A percentile compares a stretch with the other conserved stretches of the same genome.
These are phyloP conservation scores for Tricholoma bakamatsutake DNA, from an alignment of 768 basidiomycete species.

Conservation along the genomic window DNA sequence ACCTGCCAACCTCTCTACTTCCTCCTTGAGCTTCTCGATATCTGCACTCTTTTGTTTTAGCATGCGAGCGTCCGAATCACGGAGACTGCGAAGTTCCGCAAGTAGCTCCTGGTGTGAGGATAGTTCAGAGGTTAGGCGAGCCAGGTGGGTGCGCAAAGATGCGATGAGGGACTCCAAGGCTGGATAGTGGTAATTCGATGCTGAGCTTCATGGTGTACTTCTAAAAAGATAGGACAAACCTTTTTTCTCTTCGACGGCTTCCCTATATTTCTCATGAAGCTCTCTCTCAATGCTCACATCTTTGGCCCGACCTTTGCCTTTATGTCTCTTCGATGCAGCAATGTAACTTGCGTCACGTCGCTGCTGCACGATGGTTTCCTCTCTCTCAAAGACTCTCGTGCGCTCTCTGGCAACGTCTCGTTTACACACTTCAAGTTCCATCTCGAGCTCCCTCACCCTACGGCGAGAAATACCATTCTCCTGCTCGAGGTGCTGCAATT, in stretches of 20 bases:
- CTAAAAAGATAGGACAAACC: conserved; percentile 38
- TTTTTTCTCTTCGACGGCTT: conserved; percentile 86
- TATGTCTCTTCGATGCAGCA: conserved; percentile 24
- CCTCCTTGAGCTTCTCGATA: conserved; percentile 58
- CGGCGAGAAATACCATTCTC: conserved; percentile 80
- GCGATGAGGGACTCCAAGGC: conserved; percentile 78
- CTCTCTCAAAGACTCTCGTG: conserved; percentile 53
- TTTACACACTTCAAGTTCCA: conserved; percentile 79
- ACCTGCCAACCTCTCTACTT: conserved; percentile 76
- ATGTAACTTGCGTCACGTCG: conserved; percentile 21
- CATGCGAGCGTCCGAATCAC: conserved; percentile 55
- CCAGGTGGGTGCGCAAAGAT: conserved; percentile 68
- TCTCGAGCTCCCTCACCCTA: conserved; percentile 82
- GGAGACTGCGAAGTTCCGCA: conserved; percentile 53
- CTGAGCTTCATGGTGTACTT: conserved; percentile 15
- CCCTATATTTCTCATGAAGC: conserved; percentile 51
- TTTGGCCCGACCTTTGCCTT: conserved; percentile 32
- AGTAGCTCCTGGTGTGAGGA: conserved; percentile 71
- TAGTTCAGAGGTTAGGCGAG: conserved; percentile 73
- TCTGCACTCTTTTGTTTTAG: conserved; percentile 59
- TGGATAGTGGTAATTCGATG: conserved; percentile 25
- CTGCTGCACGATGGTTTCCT: conserved; percentile 38
- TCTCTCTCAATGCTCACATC: conserved; percentile 28
- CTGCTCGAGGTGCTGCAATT: conserved; percentile 67
- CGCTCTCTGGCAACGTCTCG: conserved; percentile 71